Percentiles rank a stretch among this genome's conserved stretches.
phyloP scores from a whole-genome alignment of 768 basidiomycete genomes.

The Lactarius evosmus region DNA sequence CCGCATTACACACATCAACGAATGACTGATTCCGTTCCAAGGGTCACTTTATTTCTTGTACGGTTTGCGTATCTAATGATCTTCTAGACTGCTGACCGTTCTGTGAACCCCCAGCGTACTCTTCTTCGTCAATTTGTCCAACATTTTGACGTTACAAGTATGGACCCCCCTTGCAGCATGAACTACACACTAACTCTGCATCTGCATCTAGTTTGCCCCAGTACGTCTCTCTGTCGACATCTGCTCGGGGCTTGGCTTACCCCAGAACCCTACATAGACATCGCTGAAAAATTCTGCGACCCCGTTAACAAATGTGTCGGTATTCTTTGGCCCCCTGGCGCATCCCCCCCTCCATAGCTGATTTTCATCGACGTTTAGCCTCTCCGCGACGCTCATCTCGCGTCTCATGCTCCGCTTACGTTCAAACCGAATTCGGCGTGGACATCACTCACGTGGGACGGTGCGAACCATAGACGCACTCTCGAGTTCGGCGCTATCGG shows the following conservation, averaged over 20 bases:
- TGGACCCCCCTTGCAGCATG: background rate
- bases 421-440: background rate
- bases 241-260: background rate
- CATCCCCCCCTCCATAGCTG: background rate
- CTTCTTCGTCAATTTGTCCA: slow-evolving; percentile 2
- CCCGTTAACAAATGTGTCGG: slow-evolving; percentile 4
- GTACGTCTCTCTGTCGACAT: background rate
- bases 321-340: background rate
- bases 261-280: background rate
- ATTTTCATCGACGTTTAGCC: background rate
- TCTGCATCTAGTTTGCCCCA: background rate
- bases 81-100: background rate
- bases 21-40: background rate
- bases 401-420: slow-evolving; percentile 5
- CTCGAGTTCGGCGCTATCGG: background rate
- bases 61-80: background rate
- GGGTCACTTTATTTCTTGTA: slow-evolving; percentile 11
- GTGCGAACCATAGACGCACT: background rate
- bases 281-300: background rate
- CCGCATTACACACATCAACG: background rate
- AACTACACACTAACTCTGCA: background rate
- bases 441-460: background rate
- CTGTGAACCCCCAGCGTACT: background rate
- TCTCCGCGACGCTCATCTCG: slow-evolving; percentile 11
- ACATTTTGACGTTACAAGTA: slow-evolving; percentile 7